phyloP scores from a whole-genome alignment of 78 protist species.

The Anaeramoeba ignava region DNA sequence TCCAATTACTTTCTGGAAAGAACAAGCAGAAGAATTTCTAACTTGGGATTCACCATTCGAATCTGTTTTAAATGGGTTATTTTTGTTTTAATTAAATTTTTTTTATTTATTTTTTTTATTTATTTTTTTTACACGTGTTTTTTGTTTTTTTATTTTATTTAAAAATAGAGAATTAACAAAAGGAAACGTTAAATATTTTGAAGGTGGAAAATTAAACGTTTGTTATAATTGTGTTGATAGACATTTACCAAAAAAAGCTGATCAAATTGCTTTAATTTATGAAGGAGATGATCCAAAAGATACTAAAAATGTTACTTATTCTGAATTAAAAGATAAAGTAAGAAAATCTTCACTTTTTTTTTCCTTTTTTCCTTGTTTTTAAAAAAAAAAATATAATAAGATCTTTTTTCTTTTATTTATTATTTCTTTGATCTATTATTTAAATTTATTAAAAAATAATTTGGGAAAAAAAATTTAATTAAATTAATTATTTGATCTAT shows the following conservation, averaged over 20 bases:
- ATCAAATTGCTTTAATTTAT: constrained; percentile 48
- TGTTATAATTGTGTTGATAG: constrained; percentile 67
- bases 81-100: neutral
- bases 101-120: neutral
- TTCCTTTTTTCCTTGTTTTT: too few relatives aligned
- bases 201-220: constrained; percentile 60
- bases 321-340: too few relatives aligned
- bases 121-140: neutral
- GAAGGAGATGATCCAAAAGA: constrained; percentile 41
- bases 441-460: too few relatives aligned
- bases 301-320: constrained; percentile 17
- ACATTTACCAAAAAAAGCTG: constrained; percentile 46
- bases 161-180: constrained; percentile 17
- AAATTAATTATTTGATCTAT: too few relatives aligned
- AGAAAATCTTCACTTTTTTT: too few relatives aligned
- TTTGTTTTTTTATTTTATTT: neutral
- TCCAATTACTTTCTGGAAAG: neutral
- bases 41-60: neutral
- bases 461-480: too few relatives aligned
- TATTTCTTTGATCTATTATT: too few relatives aligned
- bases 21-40: neutral
- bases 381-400: too few relatives aligned
- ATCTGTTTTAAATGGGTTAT: neutral
- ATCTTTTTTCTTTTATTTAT: too few relatives aligned
- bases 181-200: constrained; percentile 63